Evolutionary conservation across 1,284 basidiomycete species (phyloP), one percentile per base, ranked within the genome.

Genomic region (Ceratobasidium sp.): DNA sequence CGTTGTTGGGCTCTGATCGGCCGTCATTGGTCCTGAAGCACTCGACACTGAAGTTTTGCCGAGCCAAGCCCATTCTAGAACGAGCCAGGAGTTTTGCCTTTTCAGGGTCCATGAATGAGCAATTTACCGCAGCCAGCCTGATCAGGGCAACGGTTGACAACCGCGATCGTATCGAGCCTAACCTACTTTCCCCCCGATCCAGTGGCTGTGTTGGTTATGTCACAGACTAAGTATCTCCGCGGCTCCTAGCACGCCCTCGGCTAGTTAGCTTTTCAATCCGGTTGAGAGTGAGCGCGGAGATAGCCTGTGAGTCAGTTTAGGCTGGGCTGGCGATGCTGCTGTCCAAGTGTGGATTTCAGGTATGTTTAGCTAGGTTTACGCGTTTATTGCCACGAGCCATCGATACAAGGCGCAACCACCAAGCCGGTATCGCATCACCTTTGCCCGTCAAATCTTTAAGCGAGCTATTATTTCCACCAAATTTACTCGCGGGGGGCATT

Each of bases 1-100:
- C 60, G 55, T 27, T 38, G 62, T 14, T 55, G 38, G 41, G 59
- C 62, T 55, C 46, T 27, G 59, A 59, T 74, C 59, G 64, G 71
- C 71, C 59, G 59, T 54, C 59, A 74, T 74, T 74, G 71, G 64
- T 66, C 73, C 62, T 76, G 62, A 67, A 69, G 48, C 60, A 64
- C 60, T 65, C 44, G 54, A 46, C 46, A 54, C 44, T 64, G 73
- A 66, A 48, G 38, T 30, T 62, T 73, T n/a, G n/a, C n/a, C n/a
- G 70, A 16, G 48, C 55, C 59, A 64, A 60, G 48, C 20, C 60
- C 60, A 59, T 55, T 52, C 48, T 65, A 35, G 59, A 48, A 52
- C 48, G 71, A 50, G 71, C 30, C 50, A 65, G 48, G 62, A 62
- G 23, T 30, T 75, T 75, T 75, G 48, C 60, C 73, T 59, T 75